Evolutionary conservation across 352 stramenopile species (phyloP), one percentile per base, ranked within the genome.

Genomic region (Pythium dissimile): DNA sequence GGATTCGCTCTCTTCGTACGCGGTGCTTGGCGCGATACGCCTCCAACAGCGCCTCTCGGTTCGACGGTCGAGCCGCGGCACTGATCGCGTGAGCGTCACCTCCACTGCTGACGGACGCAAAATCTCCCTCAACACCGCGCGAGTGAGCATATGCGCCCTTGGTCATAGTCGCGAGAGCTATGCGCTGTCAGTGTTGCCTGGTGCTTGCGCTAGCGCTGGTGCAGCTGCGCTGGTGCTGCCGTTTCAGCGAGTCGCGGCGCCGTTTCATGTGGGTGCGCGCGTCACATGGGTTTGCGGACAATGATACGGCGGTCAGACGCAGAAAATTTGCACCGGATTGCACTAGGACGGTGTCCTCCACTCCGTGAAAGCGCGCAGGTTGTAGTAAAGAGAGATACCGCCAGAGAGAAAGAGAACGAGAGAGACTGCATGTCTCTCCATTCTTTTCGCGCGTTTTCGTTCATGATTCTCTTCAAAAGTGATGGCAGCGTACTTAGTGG

Each of bases 11-110:
- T 26, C 16, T 49, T 32, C 32, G 15, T 13, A 57, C 75, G 47
- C 73, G 70, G 39, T 85, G 70, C 44, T 74, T 69, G 15, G 53
- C 41, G 32, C 58, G 64, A 32, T 88, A 88, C 16, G 71, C 67
- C 28, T 71, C 63, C 11, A 88, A 54, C 12, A 86, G 56, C n/a
- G 76, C 65, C 6, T 80, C 59, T 11, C 74, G 69, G 12, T 50
- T 57, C 2, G 45, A 30, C 32, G n/a, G 43, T 2, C 23, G 24
- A 5, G 18, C 15, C 13, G 11, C 21, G 18, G 12, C 43, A 11
- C 5, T 31, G 20, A 26, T 28, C 3, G 7, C 11, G 32, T 28
- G 3, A 10, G 26, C 48, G 31, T 32, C 39, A 5, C 16, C 44
- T 15, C 44, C 44, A 24, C 54, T 26, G 26, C 43, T 54, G 5